phyloP scores from a whole-genome alignment of 2,329 filamentous ascomycete species.

The Volutella citrinella region DNA sequence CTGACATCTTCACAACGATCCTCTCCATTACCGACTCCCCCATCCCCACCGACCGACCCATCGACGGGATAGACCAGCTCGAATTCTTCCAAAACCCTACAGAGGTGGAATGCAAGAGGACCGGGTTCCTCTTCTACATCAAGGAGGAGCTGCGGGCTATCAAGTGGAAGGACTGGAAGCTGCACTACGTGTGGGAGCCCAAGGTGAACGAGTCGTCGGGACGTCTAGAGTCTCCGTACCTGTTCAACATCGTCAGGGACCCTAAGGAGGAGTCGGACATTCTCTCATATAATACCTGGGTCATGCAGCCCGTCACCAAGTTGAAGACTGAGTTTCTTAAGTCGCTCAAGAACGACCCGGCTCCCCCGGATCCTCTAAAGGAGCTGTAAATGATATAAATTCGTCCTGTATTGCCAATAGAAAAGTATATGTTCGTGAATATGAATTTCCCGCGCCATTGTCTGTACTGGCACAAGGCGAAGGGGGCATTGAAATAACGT shows the following conservation, averaged over 20 bases:
- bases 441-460: too few relatives aligned
- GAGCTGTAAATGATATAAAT: conserved; percentile 12
- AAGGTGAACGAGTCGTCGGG: conserved; percentile 31
- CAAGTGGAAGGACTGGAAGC: conserved; percentile 35
- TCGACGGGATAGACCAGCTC: conserved; percentile 29
- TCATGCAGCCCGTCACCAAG: conserved; percentile 28
- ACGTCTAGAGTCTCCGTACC: conserved; percentile 29
- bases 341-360: conserved; percentile 28
- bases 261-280: conserved; percentile 33
- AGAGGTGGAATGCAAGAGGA: conserved; percentile 12
- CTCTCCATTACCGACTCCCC: conserved; percentile 20
- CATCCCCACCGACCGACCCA: conserved; percentile 25
- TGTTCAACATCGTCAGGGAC: conserved; percentile 30
- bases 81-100: conserved; percentile 23
- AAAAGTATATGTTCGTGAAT: too few relatives aligned
- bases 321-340: conserved; percentile 23
- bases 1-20: conserved; percentile 30
- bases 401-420: too few relatives aligned
- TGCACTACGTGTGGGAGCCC: conserved; percentile 33
- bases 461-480: too few relatives aligned
- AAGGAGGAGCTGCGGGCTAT: conserved; percentile 33
- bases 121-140: conserved; percentile 32
- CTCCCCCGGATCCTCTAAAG: conserved; percentile 30
- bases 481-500: too few relatives aligned
- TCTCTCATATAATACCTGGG: conserved; percentile 30